Base-by-base conservation (phyloP, 352 stramenopile genomes). In the Phytophthora pseudosyringae region DNA sequence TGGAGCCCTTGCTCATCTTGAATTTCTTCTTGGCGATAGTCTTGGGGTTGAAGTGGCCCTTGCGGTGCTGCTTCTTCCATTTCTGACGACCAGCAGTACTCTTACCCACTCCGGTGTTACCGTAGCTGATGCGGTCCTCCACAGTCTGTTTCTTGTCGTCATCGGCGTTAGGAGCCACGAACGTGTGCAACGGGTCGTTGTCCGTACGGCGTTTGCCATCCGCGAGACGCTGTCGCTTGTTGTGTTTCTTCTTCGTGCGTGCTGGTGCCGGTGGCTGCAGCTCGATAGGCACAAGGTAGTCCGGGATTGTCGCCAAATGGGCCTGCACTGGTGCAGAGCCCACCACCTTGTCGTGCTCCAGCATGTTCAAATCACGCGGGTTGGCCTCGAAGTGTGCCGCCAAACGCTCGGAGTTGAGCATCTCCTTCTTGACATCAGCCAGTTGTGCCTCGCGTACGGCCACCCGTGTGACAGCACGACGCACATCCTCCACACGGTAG, bases 131-230 rank as follows among this genome's bases (percentile, higher is more conserved):
- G 61, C 88, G 86, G 56, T 96, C 84, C 45, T 97, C 86, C 31
- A 73, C 74, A 41, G 69, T 75, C 39, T 84, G 69, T 41, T 87
- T 85, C 55, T 85, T 83, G 28, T 88, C 83, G 3, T 77, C 80
- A 25, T 66, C 67, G 26, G 53, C 74, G 18, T 80, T 81, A 71
- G 72, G 73, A 48, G 85, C 78, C 33, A 80, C 83, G 52, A 98
- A 99, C 49, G 90, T 97, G 78, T 99, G 97, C 46, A 99, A 83
- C 29, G 97, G 97, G 73, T 99, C 97, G 71, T 99, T 99, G 65
- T 98, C 89, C 51, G 88, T 98, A 44, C 90, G 83, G 28, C 91
- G 80, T 75, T 94, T 91, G 63, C 72, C 76, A 70, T 90, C 78
- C 55, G 88, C 80, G 26, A 71, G 47, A 12, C 80, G 79, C 36